phyloP scores from a whole-genome alignment of 2,329 filamentous ascomycete genomes.

The Calonectria honghensis region DNA sequence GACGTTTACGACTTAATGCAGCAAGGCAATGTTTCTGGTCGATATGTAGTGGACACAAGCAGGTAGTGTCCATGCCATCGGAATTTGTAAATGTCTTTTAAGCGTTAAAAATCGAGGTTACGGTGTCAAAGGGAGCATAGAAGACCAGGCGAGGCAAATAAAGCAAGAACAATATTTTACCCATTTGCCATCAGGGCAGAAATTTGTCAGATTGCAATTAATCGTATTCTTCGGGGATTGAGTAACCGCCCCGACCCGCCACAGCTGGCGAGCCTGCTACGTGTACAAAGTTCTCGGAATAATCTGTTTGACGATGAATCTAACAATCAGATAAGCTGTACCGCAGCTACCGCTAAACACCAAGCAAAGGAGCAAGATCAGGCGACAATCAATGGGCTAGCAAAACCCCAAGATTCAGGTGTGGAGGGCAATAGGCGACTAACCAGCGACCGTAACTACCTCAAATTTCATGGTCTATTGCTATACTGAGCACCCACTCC shows the following conservation, averaged over 20 bases:
- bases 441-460: background rate
- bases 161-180: background rate
- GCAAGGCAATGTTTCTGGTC: constrained; percentile 79
- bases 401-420: background rate
- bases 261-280: background rate
- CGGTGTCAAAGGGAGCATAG: background rate
- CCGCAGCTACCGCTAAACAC: background rate
- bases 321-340: background rate
- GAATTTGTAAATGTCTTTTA: background rate
- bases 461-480: background rate
- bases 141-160: background rate
- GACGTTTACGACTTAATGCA: constrained; percentile 84
- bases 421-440: background rate
- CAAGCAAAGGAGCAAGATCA: background rate
- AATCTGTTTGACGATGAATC: background rate
- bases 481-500: too few species aligned
- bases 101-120: background rate
- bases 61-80: constrained; percentile 61
- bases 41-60: constrained; percentile 84
- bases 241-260: background rate
- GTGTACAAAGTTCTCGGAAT: background rate
- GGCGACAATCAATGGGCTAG: background rate
- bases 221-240: background rate
- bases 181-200: background rate
- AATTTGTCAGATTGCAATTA: background rate